Evolutionary conservation across 805 yeast species (phyloP).

Genomic region (Babjeviella inositovora): DNA sequence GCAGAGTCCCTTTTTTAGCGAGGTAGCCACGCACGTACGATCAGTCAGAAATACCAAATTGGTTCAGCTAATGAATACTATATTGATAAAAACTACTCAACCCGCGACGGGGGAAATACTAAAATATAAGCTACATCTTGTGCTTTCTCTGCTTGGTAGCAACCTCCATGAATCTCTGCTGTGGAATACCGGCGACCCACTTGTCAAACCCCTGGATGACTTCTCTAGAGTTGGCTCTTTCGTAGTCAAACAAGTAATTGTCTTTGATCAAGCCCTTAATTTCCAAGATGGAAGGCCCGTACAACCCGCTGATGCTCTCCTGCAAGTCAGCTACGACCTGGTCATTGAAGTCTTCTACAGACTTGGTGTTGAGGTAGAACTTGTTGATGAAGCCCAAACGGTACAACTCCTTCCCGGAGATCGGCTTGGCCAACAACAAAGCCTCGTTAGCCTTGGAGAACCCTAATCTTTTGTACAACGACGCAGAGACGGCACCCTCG

Average conservation of each 20-base stretch:
- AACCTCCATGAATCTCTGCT: conserved; percentile 43
- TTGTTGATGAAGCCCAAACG: conserved; percentile 47
- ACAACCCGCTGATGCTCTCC: conserved; percentile 13
- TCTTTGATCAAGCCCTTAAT: conserved; percentile 25
- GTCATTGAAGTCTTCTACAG: conserved; percentile 29
- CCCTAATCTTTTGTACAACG: conserved; percentile 59
- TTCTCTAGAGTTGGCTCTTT: conserved; percentile 46
- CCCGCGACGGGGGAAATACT: too few species aligned
- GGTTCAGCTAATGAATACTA: too few species aligned
- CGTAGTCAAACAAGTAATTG: conserved; percentile 13
- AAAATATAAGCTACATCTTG: too few species aligned
- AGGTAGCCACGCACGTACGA: too few species aligned
- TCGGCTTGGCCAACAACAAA: conserved; percentile 50
- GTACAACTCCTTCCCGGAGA: conserved; percentile 38
- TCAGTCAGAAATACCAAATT: too few species aligned
- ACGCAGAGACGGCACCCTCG: conserved; percentile 64
- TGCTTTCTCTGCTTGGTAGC: conserved; percentile 39
- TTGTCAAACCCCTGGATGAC: conserved; percentile 49
- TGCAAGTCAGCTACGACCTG: conserved; percentile 20
- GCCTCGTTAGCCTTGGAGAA: conserved; percentile 61
- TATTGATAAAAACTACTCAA: too few species aligned
- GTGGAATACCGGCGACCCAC: conserved; percentile 67
- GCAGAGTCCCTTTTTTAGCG: too few species aligned
- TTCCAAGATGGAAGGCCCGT: conserved; percentile 21
- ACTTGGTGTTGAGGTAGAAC: conserved; percentile 24